Percentiles rank a stretch among this genome's conserved stretches.
phyloP scores from a whole-genome alignment of 179 eudicot genomes.

The Silene vulgaris region DNA sequence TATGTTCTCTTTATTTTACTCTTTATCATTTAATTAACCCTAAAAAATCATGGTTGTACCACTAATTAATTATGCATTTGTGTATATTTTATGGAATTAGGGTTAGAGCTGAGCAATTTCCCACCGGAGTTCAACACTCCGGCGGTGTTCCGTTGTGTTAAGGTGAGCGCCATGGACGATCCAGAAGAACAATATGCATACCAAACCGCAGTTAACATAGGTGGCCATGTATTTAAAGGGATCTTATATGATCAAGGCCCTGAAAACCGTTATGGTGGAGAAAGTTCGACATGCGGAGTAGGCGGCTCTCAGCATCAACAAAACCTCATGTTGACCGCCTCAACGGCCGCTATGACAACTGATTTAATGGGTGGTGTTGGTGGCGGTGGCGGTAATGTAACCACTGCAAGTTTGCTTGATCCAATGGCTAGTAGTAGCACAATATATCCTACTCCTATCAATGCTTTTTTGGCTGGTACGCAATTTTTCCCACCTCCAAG shows the following conservation, averaged over 20 bases:
- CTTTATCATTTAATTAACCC: no score
- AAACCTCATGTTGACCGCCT: slow-evolving; percentile 30
- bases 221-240: slow-evolving; percentile 67
- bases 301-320: slow-evolving; percentile 28
- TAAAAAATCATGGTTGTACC: no score
- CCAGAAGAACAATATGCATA: slow-evolving; percentile 57
- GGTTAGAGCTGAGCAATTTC: slow-evolving; percentile 53
- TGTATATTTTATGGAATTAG: slow-evolving; percentile 23
- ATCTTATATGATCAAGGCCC: slow-evolving; percentile 65
- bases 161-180: slow-evolving; percentile 51
- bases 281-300: slow-evolving; percentile 37
- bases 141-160: slow-evolving; percentile 65
- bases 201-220: slow-evolving; percentile 62
- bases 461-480: slow-evolving; percentile 79
- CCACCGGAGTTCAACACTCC: slow-evolving; percentile 57
- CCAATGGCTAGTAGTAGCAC: slow-evolving; percentile 27
- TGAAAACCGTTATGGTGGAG: slow-evolving; percentile 31
- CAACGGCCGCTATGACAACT: slow-evolving; percentile 21
- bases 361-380: slow-evolving; percentile 26
- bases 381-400: slow-evolving; percentile 3
- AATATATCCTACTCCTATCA: slow-evolving; percentile 58
- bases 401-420: slow-evolving; percentile 38
- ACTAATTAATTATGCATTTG: background rate
- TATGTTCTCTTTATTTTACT: no score
- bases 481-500: slow-evolving; percentile 90